Conservation (phyloP, 768 basidiomycete species). For the Mycena capillaripes region DNA sequence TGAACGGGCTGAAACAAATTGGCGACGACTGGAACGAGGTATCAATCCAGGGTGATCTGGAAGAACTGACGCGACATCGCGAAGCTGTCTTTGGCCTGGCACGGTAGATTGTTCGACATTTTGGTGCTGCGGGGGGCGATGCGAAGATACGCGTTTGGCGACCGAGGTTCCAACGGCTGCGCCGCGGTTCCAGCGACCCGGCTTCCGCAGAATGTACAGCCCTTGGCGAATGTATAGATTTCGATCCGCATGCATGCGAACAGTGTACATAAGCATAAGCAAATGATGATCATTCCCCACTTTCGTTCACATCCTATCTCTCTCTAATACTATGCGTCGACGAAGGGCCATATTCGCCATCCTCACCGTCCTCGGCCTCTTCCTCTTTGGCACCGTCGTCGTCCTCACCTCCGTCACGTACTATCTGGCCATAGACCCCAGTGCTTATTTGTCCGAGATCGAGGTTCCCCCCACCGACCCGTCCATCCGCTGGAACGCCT, state of each 20-base stretch:
- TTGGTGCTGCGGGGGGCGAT: slow-evolving; percentile 3
- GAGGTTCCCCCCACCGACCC: slow-evolving; percentile 76
- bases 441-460: slow-evolving; percentile 84
- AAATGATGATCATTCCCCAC: not conserved
- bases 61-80: slow-evolving; percentile 26
- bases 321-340: slow-evolving; percentile 19
- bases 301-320: not conserved
- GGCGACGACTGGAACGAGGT: slow-evolving; percentile 67
- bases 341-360: slow-evolving; percentile 31
- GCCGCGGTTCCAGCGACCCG: no score
- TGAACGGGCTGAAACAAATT: slow-evolving; percentile 61
- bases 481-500: slow-evolving; percentile 73
- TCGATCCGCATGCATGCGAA: no score
- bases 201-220: no score
- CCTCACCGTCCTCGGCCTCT: slow-evolving; percentile 57
- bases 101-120: not conserved
- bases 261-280: not conserved
- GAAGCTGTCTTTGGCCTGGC: slow-evolving; percentile 21
- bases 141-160: not conserved
- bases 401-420: slow-evolving; percentile 94
- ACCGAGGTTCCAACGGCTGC: not conserved
- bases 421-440: slow-evolving; percentile 85
- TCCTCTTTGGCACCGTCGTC: slow-evolving; percentile 89
- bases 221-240: no score
- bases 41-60: slow-evolving; percentile 56